Base-by-base conservation (phyloP, 352 stramenopile genomes). In the Phytophthora foliorum region DNA sequence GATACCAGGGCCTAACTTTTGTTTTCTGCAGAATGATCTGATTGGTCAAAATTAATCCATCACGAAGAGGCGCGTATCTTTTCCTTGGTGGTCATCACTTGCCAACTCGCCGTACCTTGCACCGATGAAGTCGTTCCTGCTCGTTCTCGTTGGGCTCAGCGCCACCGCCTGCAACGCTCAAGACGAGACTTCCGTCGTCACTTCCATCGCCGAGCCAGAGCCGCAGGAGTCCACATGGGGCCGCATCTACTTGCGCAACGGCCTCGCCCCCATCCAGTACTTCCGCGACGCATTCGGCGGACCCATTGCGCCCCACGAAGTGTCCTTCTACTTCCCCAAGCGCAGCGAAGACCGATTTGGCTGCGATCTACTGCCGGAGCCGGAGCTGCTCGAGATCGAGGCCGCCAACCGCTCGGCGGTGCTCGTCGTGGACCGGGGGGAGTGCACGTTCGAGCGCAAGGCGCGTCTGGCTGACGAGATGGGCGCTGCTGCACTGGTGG, bases 371-470 rank as follows among this genome's bases (percentile, higher is more conserved):
- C 73, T 93, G 8, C 65, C 74, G 5, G 51, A 72, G 0, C 42
- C 54, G 9, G 81, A 89, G 17, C 39, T 74, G 21, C 55, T 69
- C 8, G 46, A 59, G 13, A 63, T 92, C 16, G 51, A 54, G 10
- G 53, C 34, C 3, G 22, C 60, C 3, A 90, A 90, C 34, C 61
- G 66, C 21, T 77, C 77, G 2, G 55, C 74, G 2, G 80, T 77
- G 24, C 60, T 93, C 7, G 75, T 91, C 16, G 67, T 89, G 24
- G 81, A 90, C 44, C 81, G 85, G 4, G 85, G 85, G 2, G 75
- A 81, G 49, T 93, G 85, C 71, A 79, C 82, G 36, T 93, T 93
- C 25, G 81, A 91, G 57, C 63, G 57, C 39, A 93, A 93, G 60
- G 74, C 80, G 11, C 79, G 77, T 31, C 52, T 81, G 21, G 85